phyloP scores from a whole-genome alignment of 1,284 basidiomycete genomes.

The Melampsora americana region DNA sequence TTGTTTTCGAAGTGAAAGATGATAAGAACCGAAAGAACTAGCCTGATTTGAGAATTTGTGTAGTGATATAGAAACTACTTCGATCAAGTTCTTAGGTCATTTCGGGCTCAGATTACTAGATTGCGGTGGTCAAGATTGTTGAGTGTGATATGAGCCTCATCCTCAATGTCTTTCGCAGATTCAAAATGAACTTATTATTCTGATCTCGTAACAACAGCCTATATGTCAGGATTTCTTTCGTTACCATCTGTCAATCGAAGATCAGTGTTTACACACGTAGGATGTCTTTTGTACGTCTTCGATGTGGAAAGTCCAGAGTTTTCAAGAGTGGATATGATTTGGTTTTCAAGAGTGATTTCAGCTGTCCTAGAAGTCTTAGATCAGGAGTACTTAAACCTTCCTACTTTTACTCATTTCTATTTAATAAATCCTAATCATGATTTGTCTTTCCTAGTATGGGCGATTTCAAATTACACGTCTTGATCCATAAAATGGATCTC shows the following conservation, averaged over 20 bases:
- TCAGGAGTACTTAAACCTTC: not conserved
- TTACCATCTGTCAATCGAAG: constrained; percentile 83
- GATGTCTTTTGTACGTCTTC: constrained; percentile 96
- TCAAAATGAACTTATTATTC: not conserved
- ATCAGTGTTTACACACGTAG: constrained; percentile 89
- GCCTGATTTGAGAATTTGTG: not conserved
- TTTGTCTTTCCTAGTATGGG: constrained; percentile 12
- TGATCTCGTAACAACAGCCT: not conserved
- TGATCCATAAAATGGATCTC: constrained; percentile 94
- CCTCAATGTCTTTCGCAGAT: not conserved
- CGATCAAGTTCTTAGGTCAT: constrained; percentile 92
- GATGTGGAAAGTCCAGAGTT: constrained; percentile 63
- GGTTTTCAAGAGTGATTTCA: constrained; percentile 36
- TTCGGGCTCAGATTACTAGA: constrained; percentile 91
- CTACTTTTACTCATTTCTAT: not conserved
- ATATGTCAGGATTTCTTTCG: constrained; percentile 74
- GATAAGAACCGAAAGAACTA: not conserved
- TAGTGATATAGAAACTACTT: constrained; percentile 87
- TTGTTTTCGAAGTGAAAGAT: not conserved
- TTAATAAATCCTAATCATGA: no score
- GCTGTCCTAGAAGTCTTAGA: constrained; percentile 27
- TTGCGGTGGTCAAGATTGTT: constrained; percentile 84
- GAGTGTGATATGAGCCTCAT: not conserved
- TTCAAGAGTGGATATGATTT: constrained; percentile 57
- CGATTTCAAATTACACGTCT: constrained; percentile 79